Evolutionary conservation across 2,329 filamentous ascomycete species (phyloP).

Genomic region (Penicillium sp.): DNA sequence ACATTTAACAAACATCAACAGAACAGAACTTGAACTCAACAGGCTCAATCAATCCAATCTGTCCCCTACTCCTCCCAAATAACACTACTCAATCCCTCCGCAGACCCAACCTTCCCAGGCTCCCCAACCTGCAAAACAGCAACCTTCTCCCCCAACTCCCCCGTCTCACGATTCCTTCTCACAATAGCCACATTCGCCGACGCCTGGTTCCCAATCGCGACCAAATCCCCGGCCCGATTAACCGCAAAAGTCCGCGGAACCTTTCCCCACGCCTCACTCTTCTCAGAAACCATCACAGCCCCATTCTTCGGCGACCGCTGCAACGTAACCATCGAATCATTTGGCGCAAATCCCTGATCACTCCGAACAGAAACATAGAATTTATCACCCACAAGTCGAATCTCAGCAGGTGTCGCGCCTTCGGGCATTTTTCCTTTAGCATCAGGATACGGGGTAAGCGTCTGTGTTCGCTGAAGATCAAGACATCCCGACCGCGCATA

Average conservation of each 20-base stretch:
- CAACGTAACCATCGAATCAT: constrained; percentile 37
- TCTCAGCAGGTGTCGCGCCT: constrained; percentile 33
- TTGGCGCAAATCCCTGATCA: constrained; percentile 32
- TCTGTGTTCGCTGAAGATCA: constrained; percentile 28
- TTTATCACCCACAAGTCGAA: constrained; percentile 24
- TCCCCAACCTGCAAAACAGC: constrained; percentile 37
- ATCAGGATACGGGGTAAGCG: constrained; percentile 32
- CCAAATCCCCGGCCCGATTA: constrained; percentile 65
- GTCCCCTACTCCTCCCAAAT: constrained; percentile 37
- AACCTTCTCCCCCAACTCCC: constrained; percentile 56
- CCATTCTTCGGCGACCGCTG: constrained; percentile 61
- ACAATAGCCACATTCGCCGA: constrained; percentile 66
- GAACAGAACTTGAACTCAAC: neutral
- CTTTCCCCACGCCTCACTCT: constrained; percentile 66
- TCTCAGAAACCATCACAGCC: constrained; percentile 58
- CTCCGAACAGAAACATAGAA: constrained; percentile 40
- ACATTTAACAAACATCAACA: neutral
- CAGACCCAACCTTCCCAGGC: constrained; percentile 28
- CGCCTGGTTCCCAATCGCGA: constrained; percentile 69
- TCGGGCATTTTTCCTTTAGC: constrained; percentile 25
- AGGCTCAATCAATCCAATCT: neutral
- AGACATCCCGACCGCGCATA: constrained; percentile 35
- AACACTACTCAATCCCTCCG: constrained; percentile 41
- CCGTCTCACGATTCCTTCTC: constrained; percentile 62
- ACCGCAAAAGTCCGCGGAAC: constrained; percentile 71